Evolutionary conservation across 2,329 filamentous ascomycete genomes (phyloP), one percentile per base, ranked within the genome.

Genomic region (Cladorrhinum sp.): DNA sequence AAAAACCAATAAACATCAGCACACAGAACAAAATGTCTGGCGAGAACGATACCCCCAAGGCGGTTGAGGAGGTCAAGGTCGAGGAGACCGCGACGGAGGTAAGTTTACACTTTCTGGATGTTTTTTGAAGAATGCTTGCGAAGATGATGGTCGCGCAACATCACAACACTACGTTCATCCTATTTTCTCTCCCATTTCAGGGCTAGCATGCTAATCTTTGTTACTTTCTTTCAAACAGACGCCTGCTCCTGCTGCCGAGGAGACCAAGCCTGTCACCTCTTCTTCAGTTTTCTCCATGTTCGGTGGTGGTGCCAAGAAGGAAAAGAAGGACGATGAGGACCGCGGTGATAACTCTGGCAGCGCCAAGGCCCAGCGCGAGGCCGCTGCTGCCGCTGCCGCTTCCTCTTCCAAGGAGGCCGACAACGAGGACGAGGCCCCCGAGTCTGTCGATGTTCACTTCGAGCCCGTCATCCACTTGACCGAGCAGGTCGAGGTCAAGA

Each of bases 251-350:
- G 18, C 65, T 41, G 60, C 66, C 41, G 65, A 61, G 59, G 69
- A 70, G 57, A 63, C 61, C 38, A 70, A 72, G 63, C 74, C 77
- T 60, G 78, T 83, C 58, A 85, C 80, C 64, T 81, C 81, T 18
- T 85, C 85, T 8, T 82, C 85, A 68, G 91, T 98, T 66, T 98
- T 98, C 82, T 93, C 91, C 77, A 98, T 99, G 95, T 99, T 99
- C 74, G 95, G 95, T 70, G 95, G 95, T 66, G 95, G 95, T 64
- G 91, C 91, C 63, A 96, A 96, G 86, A 98, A 96, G 83, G 91
- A 95, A 81, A 93, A 92, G 84, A 96, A 95, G 84, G 86, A 91
- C 62, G 81, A 90, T 29, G 90, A 91, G 72, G 92, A 90, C 68
- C 88, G 87, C 66, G 89, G 92, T 67, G 93, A 97, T 75, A 91